Evolutionary conservation across 2,329 filamentous ascomycete genomes (phyloP).

Genomic region (Talaromyces pinophilus): DNA sequence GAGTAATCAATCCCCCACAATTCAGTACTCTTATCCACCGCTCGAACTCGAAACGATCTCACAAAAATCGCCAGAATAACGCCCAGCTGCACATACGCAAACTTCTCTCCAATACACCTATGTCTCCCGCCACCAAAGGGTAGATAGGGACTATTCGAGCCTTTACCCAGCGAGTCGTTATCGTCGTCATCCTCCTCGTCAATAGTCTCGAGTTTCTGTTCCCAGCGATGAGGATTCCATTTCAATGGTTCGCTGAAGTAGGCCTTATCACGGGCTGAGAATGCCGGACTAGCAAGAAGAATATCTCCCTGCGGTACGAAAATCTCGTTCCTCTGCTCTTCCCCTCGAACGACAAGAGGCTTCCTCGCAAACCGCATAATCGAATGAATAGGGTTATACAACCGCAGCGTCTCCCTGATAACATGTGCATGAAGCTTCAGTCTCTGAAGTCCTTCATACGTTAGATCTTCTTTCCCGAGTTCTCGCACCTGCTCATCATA

Average conservation of each 20-base stretch:
- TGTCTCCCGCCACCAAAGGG: conserved; percentile 93
- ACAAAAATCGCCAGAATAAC: conserved; percentile 79
- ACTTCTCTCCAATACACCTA: conserved; percentile 94
- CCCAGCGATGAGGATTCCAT: conserved; percentile 94
- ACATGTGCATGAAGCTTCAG: conserved; percentile 81
- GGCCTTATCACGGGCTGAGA: conserved; percentile 69
- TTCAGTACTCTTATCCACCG: conserved; percentile 58
- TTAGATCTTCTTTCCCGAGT: conserved; percentile 74
- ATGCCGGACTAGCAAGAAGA: conserved; percentile 78
- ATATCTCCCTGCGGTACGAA: conserved; percentile 78
- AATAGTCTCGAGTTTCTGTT: conserved; percentile 49
- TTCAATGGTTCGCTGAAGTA: conserved; percentile 79
- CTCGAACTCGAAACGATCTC: conserved; percentile 76
- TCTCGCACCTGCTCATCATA: conserved; percentile 76
- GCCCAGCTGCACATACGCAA: conserved; percentile 88
- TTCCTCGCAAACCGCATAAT: conserved; percentile 91
- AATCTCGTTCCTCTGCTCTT: conserved; percentile 72
- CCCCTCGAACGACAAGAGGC: conserved; percentile 68
- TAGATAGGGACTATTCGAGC: conserved; percentile 83
- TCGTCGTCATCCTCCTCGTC: conserved; percentile 46
- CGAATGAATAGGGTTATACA: conserved; percentile 91
- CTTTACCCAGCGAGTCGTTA: conserved; percentile 79
- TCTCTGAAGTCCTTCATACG: conserved; percentile 74
- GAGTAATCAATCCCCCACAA: conserved; percentile 17
- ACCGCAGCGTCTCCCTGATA: conserved; percentile 86